These are phyloP conservation scores for Candolleomyces eurysporus DNA, from an alignment of 768 basidiomycete genomes.

Conservation along the genomic window DNA sequence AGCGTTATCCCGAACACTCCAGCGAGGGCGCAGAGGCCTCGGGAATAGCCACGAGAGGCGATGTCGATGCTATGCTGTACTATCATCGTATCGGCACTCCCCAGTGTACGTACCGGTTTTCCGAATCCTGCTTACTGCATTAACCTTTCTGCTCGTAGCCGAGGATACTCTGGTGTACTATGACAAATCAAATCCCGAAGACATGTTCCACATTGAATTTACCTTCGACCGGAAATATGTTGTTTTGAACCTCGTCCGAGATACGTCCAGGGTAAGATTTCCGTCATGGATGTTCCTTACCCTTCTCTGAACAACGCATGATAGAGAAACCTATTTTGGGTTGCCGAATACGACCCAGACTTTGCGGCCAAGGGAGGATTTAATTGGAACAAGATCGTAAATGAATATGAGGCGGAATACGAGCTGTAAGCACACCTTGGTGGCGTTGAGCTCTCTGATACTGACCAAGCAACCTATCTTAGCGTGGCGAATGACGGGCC, in stretches of 20 bases:
- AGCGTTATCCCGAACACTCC: constrained; percentile 59
- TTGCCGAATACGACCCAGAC: constrained; percentile 60
- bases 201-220: constrained; percentile 57
- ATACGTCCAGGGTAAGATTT: constrained; percentile 57
- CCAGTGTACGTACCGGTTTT: constrained; percentile 47
- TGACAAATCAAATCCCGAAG: constrained; percentile 62
- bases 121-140: constrained; percentile 2
- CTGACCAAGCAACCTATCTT: constrained; percentile 6
- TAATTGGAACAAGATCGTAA: constrained; percentile 68
- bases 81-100: constrained; percentile 73
- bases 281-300: constrained; percentile 2
- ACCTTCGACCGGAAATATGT: constrained; percentile 70
- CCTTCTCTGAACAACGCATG: neutral
- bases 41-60: constrained; percentile 54
- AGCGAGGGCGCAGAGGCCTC: constrained; percentile 50
- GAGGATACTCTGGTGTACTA: constrained; percentile 68
- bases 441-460: neutral
- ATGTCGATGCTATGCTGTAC: constrained; percentile 70
- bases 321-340: constrained; percentile 75
- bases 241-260: constrained; percentile 50
- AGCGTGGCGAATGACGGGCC: constrained; percentile 68
- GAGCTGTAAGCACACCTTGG: constrained; percentile 46
- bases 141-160: constrained; percentile 33
- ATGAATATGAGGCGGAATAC: constrained; percentile 69
- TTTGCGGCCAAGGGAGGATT: constrained; percentile 58